phyloP scores from a whole-genome alignment of 2,329 filamentous ascomycete species.

The Pyrenophora tritici-repentis region DNA sequence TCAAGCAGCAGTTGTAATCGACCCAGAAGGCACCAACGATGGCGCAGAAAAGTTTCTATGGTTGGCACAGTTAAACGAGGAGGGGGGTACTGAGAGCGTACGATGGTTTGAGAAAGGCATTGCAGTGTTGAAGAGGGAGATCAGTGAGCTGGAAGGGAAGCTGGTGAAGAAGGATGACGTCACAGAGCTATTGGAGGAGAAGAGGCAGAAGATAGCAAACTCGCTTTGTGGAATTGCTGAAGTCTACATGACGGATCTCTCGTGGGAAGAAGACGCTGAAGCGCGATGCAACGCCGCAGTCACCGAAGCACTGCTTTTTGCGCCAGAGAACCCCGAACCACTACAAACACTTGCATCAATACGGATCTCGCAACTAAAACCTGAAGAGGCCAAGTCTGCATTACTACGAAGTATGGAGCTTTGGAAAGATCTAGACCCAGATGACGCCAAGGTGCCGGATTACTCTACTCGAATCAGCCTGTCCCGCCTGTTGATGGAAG shows the following conservation, averaged over 20 bases:
- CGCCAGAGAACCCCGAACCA: constrained; percentile 81
- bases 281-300: constrained; percentile 83
- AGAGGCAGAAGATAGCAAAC: constrained; percentile 80
- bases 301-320: constrained; percentile 86
- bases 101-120: constrained; percentile 71
- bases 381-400: constrained; percentile 79
- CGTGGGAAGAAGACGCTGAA: constrained; percentile 89
- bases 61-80: constrained; percentile 82
- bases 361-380: constrained; percentile 81
- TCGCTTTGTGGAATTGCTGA: constrained; percentile 94
- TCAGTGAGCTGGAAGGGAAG: constrained; percentile 64
- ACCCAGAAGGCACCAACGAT: constrained; percentile 79
- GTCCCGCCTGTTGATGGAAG: constrained; percentile 85
- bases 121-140: constrained; percentile 70
- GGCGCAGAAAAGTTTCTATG: constrained; percentile 94
- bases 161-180: constrained; percentile 43
- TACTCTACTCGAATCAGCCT: constrained; percentile 86
- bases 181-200: constrained; percentile 61
- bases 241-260: constrained; percentile 98
- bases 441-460: constrained; percentile 75
- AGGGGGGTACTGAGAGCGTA: constrained; percentile 64
- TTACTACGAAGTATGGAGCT: constrained; percentile 77
- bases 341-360: constrained; percentile 95
- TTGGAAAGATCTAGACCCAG: constrained; percentile 79
- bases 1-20: constrained; percentile 71